Evolutionary conservation across 78 protist genomes (phyloP).

Genomic region (Guillardia theta): DNA sequence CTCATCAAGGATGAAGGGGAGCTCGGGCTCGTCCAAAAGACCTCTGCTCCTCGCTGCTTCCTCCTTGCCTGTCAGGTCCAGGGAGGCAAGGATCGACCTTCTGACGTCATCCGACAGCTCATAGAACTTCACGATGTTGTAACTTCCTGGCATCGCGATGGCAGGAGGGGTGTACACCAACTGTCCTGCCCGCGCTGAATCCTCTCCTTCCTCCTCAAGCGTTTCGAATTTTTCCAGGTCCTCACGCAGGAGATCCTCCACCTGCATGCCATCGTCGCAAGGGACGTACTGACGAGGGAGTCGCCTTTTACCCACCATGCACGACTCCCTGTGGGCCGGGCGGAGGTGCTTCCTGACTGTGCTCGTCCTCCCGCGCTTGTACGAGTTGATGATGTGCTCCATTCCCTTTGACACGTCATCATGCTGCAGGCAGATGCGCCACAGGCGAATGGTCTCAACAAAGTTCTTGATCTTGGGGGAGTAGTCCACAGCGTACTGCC

Average conservation of each 20-base stretch:
- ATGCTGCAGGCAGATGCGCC: not conserved
- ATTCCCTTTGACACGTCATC: not conserved
- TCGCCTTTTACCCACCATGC: not conserved
- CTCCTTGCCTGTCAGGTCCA: not conserved
- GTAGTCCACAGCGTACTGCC: slow-evolving; percentile 24
- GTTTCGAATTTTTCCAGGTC: not conserved
- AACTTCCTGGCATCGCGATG: not conserved
- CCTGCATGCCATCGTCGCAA: too few species aligned
- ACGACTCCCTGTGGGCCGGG: not conserved
- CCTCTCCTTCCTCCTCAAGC: not conserved
- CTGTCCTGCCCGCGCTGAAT: not conserved
- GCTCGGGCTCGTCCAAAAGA: not conserved
- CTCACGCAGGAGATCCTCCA: not conserved
- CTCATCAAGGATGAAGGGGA: not conserved
- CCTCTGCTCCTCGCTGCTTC: not conserved
- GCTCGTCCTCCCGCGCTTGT: not conserved
- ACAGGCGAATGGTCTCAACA: not conserved
- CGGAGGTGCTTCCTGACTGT: not conserved
- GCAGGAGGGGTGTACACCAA: not conserved
- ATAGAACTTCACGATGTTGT: not conserved
- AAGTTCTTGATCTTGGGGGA: not conserved
- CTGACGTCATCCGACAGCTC: not conserved
- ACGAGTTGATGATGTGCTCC: not conserved
- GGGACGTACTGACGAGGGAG: not conserved
- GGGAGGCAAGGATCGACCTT: not conserved